Evolutionary conservation across 768 basidiomycete species (phyloP).

Genomic region (Mrakia frigida): DNA sequence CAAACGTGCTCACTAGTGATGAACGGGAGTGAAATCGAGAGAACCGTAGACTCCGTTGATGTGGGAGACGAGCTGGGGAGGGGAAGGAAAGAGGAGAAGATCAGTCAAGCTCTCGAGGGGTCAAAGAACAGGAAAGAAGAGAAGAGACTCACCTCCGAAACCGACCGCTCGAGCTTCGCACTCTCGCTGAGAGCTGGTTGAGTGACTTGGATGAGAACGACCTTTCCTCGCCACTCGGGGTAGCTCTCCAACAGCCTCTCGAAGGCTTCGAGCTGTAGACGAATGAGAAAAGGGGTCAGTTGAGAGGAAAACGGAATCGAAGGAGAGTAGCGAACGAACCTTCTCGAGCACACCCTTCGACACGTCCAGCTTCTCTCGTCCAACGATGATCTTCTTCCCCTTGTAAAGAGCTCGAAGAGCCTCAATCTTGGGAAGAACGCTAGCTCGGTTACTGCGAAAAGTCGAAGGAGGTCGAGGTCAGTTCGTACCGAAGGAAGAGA

Average conservation of each 20-base stretch:
- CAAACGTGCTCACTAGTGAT: constrained; percentile 74
- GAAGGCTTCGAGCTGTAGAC: constrained; percentile 74
- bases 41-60: constrained; percentile 69
- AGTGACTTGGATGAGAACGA: constrained; percentile 70
- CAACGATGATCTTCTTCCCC: constrained; percentile 97
- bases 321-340: constrained; percentile 45
- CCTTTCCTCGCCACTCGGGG: constrained; percentile 89
- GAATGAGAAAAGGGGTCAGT: background rate
- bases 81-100: background rate
- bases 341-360: constrained; percentile 98
- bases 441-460: constrained; percentile 53
- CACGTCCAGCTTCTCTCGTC: constrained; percentile 95
- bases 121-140: constrained; percentile 67
- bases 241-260: constrained; percentile 88
- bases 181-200: constrained; percentile 87
- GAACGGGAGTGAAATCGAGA: constrained; percentile 91
- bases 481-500: too few species aligned
- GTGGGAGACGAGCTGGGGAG: constrained; percentile 21
- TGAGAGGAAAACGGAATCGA: background rate
- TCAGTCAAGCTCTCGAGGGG: background rate
- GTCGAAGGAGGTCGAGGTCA: too few species aligned
- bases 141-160: constrained; percentile 62
- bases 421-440: constrained; percentile 83
- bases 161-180: constrained; percentile 85
- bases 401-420: constrained; percentile 78